A percentile compares a stretch with the other conserved stretches of the same genome.
These are phyloP conservation scores for Talaromyces ruber DNA, from an alignment of 495 filamentous ascomycete genomes.

Conservation along the genomic window DNA sequence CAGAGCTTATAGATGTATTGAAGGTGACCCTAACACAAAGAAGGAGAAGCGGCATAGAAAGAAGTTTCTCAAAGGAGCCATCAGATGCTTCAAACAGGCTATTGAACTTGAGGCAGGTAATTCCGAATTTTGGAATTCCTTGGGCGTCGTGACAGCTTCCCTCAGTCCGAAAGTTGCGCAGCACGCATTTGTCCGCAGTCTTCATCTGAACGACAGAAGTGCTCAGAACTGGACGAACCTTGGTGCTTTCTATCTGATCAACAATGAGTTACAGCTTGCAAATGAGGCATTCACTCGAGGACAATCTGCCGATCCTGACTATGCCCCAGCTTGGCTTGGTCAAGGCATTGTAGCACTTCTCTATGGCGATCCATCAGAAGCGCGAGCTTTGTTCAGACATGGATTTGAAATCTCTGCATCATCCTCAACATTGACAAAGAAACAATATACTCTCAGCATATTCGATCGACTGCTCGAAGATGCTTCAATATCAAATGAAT, in stretches of 20 bases:
- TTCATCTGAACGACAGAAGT: slow-evolving; percentile 84
- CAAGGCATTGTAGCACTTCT: slow-evolving; percentile 78
- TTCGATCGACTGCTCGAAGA: slow-evolving; percentile 68
- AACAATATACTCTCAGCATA: slow-evolving; percentile 64
- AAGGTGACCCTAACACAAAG: slow-evolving; percentile 25
- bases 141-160: slow-evolving; percentile 79
- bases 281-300: slow-evolving; percentile 83
- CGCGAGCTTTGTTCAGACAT: slow-evolving; percentile 81
- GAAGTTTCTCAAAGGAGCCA: slow-evolving; percentile 68
- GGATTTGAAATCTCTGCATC: slow-evolving; percentile 86
- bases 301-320: slow-evolving; percentile 90
- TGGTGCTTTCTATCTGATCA: slow-evolving; percentile 74
- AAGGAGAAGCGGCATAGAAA: slow-evolving; percentile 35
- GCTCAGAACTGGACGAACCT: slow-evolving; percentile 85
- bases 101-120: slow-evolving; percentile 96
- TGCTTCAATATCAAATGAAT: slow-evolving; percentile 46
- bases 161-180: slow-evolving; percentile 85
- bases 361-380: slow-evolving; percentile 64
- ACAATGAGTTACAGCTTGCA: slow-evolving; percentile 73
- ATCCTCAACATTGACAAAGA: slow-evolving; percentile 58
- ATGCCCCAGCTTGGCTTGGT: slow-evolving; percentile 85
- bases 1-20: slow-evolving; percentile 59
- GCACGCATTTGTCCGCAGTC: slow-evolving; percentile 85
- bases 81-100: slow-evolving; percentile 90
- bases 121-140: slow-evolving; percentile 93